These are phyloP conservation scores for Saccharomyces cerevisiae DNA, from an alignment of 805 yeast genomes.

Conservation along the genomic window DNA sequence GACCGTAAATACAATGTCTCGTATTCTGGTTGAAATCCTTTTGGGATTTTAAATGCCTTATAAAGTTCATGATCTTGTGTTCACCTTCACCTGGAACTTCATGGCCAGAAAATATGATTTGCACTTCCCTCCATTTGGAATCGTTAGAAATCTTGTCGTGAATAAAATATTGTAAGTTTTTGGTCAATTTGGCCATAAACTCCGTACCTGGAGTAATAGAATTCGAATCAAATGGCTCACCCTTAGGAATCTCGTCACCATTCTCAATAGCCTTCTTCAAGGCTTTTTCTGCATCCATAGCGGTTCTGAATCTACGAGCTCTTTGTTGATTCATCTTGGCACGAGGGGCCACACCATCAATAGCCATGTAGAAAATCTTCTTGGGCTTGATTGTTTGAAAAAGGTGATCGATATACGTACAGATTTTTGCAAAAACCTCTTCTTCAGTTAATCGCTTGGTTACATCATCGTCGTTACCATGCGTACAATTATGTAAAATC, in stretches of 20 bases:
- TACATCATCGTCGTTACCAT: constrained; percentile 60
- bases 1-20: constrained; percentile 90
- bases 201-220: constrained; percentile 96
- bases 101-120: constrained; percentile 79
- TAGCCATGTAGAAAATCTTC: constrained; percentile 86
- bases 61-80: constrained; percentile 91
- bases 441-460: constrained; percentile 71
- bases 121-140: constrained; percentile 72
- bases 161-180: constrained; percentile 75
- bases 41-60: constrained; percentile 70
- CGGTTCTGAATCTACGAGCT: constrained; percentile 89
- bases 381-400: constrained; percentile 82
- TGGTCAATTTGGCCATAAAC: constrained; percentile 84
- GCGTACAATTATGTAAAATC: constrained; percentile 88
- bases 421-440: constrained; percentile 85
- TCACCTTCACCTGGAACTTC: constrained; percentile 99
- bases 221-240: constrained; percentile 78
- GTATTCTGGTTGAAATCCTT: constrained; percentile 66
- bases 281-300: constrained; percentile 81
- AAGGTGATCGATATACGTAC: constrained; percentile 88
- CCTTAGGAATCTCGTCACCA: constrained; percentile 72
- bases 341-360: constrained; percentile 98
- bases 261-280: constrained; percentile 61
- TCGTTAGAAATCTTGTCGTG: constrained; percentile 83
- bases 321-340: constrained; percentile 98